phyloP scores from a whole-genome alignment of 2,329 filamentous ascomycete species.

The Emmonsiellopsis sp. region DNA sequence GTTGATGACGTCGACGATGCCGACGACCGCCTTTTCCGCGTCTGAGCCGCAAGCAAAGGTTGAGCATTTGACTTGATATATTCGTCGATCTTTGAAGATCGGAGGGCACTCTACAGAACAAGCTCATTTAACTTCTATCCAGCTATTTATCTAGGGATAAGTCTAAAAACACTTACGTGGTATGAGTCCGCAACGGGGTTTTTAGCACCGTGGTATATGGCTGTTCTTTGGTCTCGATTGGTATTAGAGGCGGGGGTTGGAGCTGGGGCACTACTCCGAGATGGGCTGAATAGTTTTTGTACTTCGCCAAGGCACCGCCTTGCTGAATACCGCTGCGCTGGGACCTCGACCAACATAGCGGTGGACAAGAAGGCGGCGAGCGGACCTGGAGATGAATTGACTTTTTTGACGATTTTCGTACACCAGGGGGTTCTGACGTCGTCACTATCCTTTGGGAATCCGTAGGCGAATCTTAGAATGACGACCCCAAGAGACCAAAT shows the following conservation, averaged over 20 bases:
- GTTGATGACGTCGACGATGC: neutral
- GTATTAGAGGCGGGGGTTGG: too few relatives aligned
- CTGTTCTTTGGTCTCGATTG: too few relatives aligned
- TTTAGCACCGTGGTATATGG: too few relatives aligned
- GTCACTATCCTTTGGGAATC: neutral
- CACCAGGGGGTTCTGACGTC: neutral
- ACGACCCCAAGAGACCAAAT: conserved; percentile 87
- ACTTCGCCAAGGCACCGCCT: too few relatives aligned
- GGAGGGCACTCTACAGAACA: neutral
- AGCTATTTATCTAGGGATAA: neutral
- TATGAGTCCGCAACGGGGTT: too few relatives aligned
- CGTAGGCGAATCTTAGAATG: neutral
- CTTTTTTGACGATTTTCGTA: neutral
- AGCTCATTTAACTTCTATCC: neutral
- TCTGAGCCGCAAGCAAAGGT: too few relatives aligned
- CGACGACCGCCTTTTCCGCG: neutral
- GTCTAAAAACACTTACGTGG: too few relatives aligned
- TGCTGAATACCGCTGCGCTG: neutral
- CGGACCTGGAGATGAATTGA: neutral
- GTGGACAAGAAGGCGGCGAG: neutral
- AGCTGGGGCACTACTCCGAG: too few relatives aligned
- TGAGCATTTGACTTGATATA: neutral
- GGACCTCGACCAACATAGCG: neutral
- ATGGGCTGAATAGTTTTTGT: too few relatives aligned
- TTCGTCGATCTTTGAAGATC: neutral